Percentiles rank a stretch among this genome's conserved stretches.
Evolutionary conservation across 2,329 filamentous ascomycete genomes (phyloP).

Genomic region (Alternaria longipes): DNA sequence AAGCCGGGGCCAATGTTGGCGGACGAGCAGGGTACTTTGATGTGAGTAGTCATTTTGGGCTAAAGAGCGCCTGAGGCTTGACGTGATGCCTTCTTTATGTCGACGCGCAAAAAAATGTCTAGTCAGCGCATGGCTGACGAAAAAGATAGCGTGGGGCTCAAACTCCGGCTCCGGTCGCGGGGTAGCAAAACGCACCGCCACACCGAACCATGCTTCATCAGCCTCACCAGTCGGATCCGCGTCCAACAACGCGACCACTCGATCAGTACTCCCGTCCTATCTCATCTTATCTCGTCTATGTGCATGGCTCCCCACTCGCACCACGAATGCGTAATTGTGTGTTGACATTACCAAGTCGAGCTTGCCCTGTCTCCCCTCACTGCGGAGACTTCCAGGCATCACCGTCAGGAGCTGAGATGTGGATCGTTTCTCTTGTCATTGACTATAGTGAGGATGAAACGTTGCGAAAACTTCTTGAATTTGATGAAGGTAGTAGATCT

Average conservation of each 20-base stretch:
- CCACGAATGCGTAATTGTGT: background rate
- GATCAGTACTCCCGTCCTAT: background rate
- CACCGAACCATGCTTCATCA: background rate
- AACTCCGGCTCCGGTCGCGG: conserved; percentile 22
- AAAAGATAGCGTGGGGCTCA: conserved; percentile 23
- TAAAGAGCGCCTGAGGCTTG: conserved; percentile 18
- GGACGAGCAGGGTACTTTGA: conserved; percentile 90
- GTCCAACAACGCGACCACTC: background rate
- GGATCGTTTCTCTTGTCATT: background rate
- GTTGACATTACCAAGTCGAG: background rate
- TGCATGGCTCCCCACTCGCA: background rate
- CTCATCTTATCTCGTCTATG: background rate
- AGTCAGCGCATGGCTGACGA: conserved; percentile 10
- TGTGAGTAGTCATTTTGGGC: conserved; percentile 60
- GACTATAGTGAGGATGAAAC: background rate
- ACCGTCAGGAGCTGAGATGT: background rate
- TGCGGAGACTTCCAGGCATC: conserved; percentile 1
- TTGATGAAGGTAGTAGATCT: background rate
- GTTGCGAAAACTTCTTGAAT: background rate
- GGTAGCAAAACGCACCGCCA: conserved; percentile 14
- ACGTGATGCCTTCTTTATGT: conserved; percentile 15
- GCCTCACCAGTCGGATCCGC: background rate
- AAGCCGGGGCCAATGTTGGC: conserved; percentile 97
- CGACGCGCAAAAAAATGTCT: conserved; percentile 17
- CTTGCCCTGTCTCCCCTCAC: background rate